Conservation (phyloP, 257 asterid species). For the Solanum tarijense region DNA sequence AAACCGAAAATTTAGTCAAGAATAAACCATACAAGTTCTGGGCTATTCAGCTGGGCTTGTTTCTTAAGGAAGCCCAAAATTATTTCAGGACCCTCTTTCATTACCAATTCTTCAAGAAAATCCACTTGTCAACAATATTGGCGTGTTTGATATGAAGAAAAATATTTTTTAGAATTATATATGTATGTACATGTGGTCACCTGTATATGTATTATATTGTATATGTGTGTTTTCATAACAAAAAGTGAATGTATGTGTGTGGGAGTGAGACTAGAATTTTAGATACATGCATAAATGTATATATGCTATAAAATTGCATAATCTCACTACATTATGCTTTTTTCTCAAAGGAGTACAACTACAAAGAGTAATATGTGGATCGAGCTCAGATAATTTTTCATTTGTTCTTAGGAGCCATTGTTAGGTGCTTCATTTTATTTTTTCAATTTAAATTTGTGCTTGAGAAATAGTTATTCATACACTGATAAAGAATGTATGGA, state of each 20-base stretch:
- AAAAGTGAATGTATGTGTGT: neutral
- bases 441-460: too few relatives aligned
- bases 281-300: neutral
- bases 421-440: neutral
- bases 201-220: too few relatives aligned
- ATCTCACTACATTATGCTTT: too few relatives aligned
- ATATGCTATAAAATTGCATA: neutral
- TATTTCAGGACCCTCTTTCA: slow-evolving; percentile 17
- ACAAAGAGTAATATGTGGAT: neutral
- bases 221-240: neutral
- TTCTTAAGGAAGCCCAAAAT: slow-evolving; percentile 38
- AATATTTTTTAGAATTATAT: too few relatives aligned
- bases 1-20: too few relatives aligned
- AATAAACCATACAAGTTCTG: slow-evolving; percentile 41
- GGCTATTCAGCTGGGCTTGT: slow-evolving; percentile 53
- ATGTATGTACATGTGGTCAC: neutral
- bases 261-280: neutral
- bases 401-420: too few relatives aligned
- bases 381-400: too few relatives aligned
- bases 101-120: slow-evolving; percentile 25
- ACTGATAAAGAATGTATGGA: too few relatives aligned
- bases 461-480: neutral
- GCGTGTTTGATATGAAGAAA: neutral
- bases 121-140: slow-evolving; percentile 6
- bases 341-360: too few relatives aligned